Percentiles rank a stretch among this genome's conserved stretches.
phyloP scores from a whole-genome alignment of 2,329 filamentous ascomycete species.

The Cladosporium sp. region DNA sequence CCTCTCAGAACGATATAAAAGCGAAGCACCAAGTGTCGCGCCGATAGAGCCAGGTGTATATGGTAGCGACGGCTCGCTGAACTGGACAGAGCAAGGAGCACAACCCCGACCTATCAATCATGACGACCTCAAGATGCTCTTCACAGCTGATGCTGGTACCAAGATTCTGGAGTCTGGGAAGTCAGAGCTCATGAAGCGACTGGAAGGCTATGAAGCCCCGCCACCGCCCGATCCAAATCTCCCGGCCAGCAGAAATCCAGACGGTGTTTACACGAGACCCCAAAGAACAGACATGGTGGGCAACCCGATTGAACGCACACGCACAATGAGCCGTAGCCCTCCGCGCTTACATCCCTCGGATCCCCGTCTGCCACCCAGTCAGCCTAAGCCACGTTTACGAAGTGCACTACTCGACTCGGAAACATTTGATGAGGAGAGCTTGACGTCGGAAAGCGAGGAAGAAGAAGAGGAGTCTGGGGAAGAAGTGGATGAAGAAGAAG shows the following conservation, averaged over 20 bases:
- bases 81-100: constrained; percentile 6
- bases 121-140: constrained; percentile 48
- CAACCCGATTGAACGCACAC: constrained; percentile 17
- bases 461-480: constrained; percentile 62
- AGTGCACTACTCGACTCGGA: constrained; percentile 8
- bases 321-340: constrained; percentile 20
- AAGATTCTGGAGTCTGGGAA: constrained; percentile 49
- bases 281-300: constrained; percentile 5
- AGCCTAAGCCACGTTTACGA: constrained; percentile 1
- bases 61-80: constrained; percentile 25
- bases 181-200: constrained; percentile 47
- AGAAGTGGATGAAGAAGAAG: constrained; percentile 69
- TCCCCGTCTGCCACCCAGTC: constrained; percentile 8
- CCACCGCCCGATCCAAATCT: constrained; percentile 16
- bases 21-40: constrained; percentile 21
- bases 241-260: constrained; percentile 16
- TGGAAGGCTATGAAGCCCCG: constrained; percentile 41
- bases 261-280: constrained; percentile 15
- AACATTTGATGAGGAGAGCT: constrained; percentile 5
- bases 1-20: constrained; percentile 24
- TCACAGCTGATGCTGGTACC: constrained; percentile 45
- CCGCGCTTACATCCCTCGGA: constrained; percentile 14
- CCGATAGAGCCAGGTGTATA: constrained; percentile 23
- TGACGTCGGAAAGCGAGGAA: constrained; percentile 32
- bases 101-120: constrained; percentile 18